Conservation (phyloP, 1,284 basidiomycete genomes). For the Lentinus polychrous region DNA sequence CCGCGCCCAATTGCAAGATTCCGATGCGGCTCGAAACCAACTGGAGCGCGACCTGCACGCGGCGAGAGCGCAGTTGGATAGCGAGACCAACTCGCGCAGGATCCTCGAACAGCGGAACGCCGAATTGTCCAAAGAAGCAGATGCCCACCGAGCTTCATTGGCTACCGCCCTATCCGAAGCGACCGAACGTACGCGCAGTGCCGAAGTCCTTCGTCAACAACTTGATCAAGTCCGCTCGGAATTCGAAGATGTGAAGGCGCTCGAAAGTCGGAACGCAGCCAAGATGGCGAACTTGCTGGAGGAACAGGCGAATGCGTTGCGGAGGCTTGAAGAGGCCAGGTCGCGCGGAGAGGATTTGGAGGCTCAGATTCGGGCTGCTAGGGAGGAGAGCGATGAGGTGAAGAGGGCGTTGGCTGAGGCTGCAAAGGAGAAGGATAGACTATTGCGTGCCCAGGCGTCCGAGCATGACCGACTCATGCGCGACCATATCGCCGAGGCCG, state of each 20-base stretch:
- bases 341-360: conserved; percentile 67
- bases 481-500: conserved; percentile 85
- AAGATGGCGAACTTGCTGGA: conserved; percentile 63
- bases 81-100: conserved; percentile 48
- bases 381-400: conserved; percentile 63
- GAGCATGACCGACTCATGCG: conserved; percentile 82
- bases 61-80: conserved; percentile 55
- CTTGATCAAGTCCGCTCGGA: conserved; percentile 55
- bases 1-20: conserved; percentile 33
- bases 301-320: conserved; percentile 65
- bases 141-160: conserved; percentile 52
- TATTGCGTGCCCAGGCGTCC: conserved; percentile 65
- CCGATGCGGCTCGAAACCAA: conserved; percentile 33
- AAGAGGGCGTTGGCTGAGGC: conserved; percentile 60
- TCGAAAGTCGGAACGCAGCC: conserved; percentile 59
- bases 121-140: conserved; percentile 55
- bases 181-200: conserved; percentile 53
- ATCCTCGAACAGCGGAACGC: conserved; percentile 62
- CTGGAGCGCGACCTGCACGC: conserved; percentile 62
- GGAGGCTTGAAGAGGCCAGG: conserved; percentile 69
- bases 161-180: conserved; percentile 62
- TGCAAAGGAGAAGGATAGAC: conserved; percentile 66
- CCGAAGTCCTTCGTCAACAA: conserved; percentile 66
- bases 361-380: conserved; percentile 59
- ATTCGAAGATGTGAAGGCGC: conserved; percentile 65